Conservation (phyloP, 2,329 filamentous ascomycete species). For the Penicillium sp. region DNA sequence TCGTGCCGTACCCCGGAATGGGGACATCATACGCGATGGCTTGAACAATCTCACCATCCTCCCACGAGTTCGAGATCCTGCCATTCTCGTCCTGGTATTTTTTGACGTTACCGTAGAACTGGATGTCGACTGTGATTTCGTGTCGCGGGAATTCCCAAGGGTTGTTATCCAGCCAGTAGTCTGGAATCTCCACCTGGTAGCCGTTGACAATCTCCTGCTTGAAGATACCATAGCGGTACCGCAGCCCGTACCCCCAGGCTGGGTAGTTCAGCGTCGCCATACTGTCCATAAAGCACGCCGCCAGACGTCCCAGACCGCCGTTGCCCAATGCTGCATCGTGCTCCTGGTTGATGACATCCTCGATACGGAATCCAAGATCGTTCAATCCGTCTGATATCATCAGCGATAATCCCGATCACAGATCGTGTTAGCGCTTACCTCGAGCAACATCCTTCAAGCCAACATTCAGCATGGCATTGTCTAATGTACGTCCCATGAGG, state of each 20-base stretch:
- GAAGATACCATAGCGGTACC: conserved; percentile 97
- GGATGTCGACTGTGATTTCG: conserved; percentile 92
- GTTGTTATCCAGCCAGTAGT: conserved; percentile 99
- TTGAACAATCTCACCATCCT: conserved; percentile 87
- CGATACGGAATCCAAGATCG: conserved; percentile 93
- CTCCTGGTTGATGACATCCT: conserved; percentile 91
- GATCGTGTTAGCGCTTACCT: conserved; percentile 51
- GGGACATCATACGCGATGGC: conserved; percentile 92
- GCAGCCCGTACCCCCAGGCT: conserved; percentile 93
- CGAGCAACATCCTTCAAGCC: conserved; percentile 80
- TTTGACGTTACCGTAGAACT: conserved; percentile 86
- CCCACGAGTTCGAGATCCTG: conserved; percentile 74
- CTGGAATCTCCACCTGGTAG: conserved; percentile 95
- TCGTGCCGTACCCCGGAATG: conserved; percentile 85
- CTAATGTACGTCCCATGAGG: conserved; percentile 90
- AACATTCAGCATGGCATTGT: conserved; percentile 98
- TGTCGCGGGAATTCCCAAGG: conserved; percentile 98
- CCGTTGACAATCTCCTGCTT: conserved; percentile 98
- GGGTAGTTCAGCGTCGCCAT: conserved; percentile 91
- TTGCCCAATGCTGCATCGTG: conserved; percentile 96
- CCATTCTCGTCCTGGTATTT: conserved; percentile 73
- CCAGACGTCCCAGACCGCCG: conserved; percentile 88
- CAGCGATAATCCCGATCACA: conserved; percentile 20
- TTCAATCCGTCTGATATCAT: conserved; percentile 66
- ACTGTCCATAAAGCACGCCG: conserved; percentile 95